Percentiles rank a stretch among this genome's conserved stretches.
Evolutionary conservation across 2,329 filamentous ascomycete species (phyloP).

Genomic region (Pseudovirgaria hyperparasitica): DNA sequence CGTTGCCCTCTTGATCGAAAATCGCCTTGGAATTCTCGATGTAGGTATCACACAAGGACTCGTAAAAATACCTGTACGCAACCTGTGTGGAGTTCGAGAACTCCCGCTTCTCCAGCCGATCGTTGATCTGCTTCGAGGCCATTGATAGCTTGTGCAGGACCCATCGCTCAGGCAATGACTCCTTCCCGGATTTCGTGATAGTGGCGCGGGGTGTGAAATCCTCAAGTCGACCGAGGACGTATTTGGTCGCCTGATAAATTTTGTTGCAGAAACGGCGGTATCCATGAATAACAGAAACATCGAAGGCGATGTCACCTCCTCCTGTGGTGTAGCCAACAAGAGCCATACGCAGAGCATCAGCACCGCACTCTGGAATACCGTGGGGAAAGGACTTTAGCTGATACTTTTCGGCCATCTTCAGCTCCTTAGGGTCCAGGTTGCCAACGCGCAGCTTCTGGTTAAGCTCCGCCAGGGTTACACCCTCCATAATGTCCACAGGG

Average conservation of each 20-base stretch:
- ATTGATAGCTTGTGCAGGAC: slow-evolving; percentile 68
- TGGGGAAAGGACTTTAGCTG: slow-evolving; percentile 76
- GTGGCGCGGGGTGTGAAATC: slow-evolving; percentile 50
- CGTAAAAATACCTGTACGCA: slow-evolving; percentile 71
- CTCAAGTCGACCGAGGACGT: slow-evolving; percentile 65
- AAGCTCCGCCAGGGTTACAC: slow-evolving; percentile 64
- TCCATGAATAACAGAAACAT: slow-evolving; percentile 83
- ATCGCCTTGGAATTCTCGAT: slow-evolving; percentile 82
- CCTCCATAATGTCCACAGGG: slow-evolving; percentile 82
- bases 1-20: slow-evolving; percentile 59
- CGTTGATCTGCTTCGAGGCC: slow-evolving; percentile 59
- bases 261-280: slow-evolving; percentile 97
- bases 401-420: slow-evolving; percentile 77
- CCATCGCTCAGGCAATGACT: slow-evolving; percentile 54
- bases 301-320: slow-evolving; percentile 69
- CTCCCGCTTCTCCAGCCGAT: slow-evolving; percentile 52
- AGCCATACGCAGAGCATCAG: slow-evolving; percentile 84
- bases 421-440: slow-evolving; percentile 74
- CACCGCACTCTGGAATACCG: slow-evolving; percentile 85
- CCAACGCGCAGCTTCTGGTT: slow-evolving; percentile 70
- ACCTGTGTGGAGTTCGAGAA: slow-evolving; percentile 60
- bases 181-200: slow-evolving; percentile 43
- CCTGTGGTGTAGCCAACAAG: slow-evolving; percentile 80
- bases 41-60: slow-evolving; percentile 67
- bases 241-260: slow-evolving; percentile 95